phyloP scores from a whole-genome alignment of 2,329 filamentous ascomycete genomes.

The Epichloe sylvatica region DNA sequence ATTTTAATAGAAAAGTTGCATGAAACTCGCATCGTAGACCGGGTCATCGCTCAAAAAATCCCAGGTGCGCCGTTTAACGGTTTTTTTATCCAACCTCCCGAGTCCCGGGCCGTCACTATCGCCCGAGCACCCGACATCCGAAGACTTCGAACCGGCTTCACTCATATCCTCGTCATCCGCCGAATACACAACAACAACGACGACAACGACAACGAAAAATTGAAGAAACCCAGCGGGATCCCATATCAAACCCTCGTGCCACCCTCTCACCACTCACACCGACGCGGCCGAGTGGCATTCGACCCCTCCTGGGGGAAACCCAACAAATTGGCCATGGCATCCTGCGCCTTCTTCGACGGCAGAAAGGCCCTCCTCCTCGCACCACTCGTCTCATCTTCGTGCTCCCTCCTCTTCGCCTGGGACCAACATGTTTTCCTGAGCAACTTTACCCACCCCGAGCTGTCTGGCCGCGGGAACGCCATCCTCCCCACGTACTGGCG shows the following conservation, averaged over 20 bases:
- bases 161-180: neutral
- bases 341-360: constrained; percentile 23
- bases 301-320: neutral
- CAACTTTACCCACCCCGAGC: constrained; percentile 19
- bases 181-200: neutral
- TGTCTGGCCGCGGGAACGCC: constrained; percentile 18
- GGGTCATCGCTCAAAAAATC: too few species aligned
- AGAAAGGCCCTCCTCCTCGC: constrained; percentile 26
- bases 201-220: neutral
- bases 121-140: neutral
- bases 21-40: too few species aligned
- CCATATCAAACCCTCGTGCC: too few species aligned
- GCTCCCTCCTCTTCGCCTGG: constrained; percentile 29
- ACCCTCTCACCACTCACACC: too few species aligned
- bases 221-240: too few species aligned
- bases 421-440: constrained; percentile 31
- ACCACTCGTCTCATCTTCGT: constrained; percentile 33
- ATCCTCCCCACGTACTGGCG: constrained; percentile 30
- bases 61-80: neutral
- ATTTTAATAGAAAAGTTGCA: too few species aligned
- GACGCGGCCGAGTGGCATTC: neutral
- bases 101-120: neutral
- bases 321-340: constrained; percentile 19
- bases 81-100: too few species aligned
- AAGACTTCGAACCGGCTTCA: too few species aligned